These are phyloP conservation scores for Herpotrichia juniperi DNA, from an alignment of 2,329 filamentous ascomycete species.

Conservation along the genomic window DNA sequence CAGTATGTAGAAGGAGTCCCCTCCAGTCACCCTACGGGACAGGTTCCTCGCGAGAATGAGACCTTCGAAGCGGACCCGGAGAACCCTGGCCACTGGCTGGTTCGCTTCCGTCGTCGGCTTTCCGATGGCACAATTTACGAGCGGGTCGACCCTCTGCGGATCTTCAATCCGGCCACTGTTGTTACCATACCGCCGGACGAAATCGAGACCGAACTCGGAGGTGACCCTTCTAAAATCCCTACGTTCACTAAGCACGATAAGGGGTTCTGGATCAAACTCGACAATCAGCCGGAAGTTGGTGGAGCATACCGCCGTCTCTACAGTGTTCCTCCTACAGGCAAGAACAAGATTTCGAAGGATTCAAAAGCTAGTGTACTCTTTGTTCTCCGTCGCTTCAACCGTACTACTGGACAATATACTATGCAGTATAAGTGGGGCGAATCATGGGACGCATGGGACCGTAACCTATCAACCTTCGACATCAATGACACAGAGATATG, in stretches of 20 bases:
- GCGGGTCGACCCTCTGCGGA: neutral
- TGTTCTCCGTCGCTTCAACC: conserved; percentile 3
- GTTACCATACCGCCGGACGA: neutral
- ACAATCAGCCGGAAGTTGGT: neutral
- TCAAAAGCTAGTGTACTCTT: neutral
- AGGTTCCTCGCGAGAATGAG: neutral
- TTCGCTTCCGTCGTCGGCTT: neutral
- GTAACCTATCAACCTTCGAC: conserved; percentile 1
- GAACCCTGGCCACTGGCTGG: neutral
- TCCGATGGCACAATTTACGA: neutral
- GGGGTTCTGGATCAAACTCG: neutral
- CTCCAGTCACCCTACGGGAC: neutral
- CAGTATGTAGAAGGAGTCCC: neutral
- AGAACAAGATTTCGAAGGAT: neutral
- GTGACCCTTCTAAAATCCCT: neutral
- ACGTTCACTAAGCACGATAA: neutral
- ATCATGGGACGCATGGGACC: neutral
- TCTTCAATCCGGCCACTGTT: neutral
- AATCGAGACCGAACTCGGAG: neutral
- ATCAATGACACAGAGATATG: neutral
- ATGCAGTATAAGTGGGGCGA: conserved; percentile 1
- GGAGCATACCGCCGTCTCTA: neutral
- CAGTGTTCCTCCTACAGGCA: neutral
- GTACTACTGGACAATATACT: neutral
- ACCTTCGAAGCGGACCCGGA: neutral